phyloP scores from a whole-genome alignment of 2,329 filamentous ascomycete genomes.

The Calonectria fujianensis region DNA sequence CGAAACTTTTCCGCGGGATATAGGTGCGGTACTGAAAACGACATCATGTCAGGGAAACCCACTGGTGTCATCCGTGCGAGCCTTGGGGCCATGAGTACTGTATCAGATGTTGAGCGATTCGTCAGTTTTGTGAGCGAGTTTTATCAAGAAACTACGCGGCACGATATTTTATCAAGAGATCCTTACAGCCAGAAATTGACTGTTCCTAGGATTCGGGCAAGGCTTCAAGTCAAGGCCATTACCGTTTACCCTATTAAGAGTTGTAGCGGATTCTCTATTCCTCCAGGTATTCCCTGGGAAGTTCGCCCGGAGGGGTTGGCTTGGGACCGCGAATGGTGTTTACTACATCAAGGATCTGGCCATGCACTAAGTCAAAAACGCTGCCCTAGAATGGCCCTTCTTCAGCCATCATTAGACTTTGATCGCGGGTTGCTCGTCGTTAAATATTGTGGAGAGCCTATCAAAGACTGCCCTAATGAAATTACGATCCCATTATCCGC shows the following conservation, averaged over 20 bases:
- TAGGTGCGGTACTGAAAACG: slow-evolving; percentile 88
- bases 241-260: slow-evolving; percentile 95
- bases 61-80: slow-evolving; percentile 92
- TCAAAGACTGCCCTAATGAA: slow-evolving; percentile 55
- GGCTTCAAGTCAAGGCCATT: slow-evolving; percentile 74
- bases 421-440: slow-evolving; percentile 79
- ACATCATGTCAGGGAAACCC: slow-evolving; percentile 88
- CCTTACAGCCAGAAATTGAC: background rate
- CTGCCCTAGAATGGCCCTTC: slow-evolving; percentile 89
- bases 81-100: slow-evolving; percentile 91
- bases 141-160: slow-evolving; percentile 46
- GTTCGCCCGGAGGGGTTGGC: slow-evolving; percentile 87
- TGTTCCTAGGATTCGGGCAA: background rate
- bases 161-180: background rate
- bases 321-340: slow-evolving; percentile 98
- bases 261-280: slow-evolving; percentile 86
- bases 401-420: slow-evolving; percentile 85
- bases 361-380: slow-evolving; percentile 91
- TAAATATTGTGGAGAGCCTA: slow-evolving; percentile 63
- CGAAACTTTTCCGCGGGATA: slow-evolving; percentile 90
- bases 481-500: slow-evolving; percentile 79
- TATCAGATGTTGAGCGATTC: slow-evolving; percentile 83
- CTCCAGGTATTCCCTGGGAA: slow-evolving; percentile 80
- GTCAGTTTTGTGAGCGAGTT: slow-evolving; percentile 83
- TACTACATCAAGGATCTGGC: slow-evolving; percentile 90